Base-by-base conservation (phyloP, 805 yeast species). In the Wickerhamiella bombiphila region DNA sequence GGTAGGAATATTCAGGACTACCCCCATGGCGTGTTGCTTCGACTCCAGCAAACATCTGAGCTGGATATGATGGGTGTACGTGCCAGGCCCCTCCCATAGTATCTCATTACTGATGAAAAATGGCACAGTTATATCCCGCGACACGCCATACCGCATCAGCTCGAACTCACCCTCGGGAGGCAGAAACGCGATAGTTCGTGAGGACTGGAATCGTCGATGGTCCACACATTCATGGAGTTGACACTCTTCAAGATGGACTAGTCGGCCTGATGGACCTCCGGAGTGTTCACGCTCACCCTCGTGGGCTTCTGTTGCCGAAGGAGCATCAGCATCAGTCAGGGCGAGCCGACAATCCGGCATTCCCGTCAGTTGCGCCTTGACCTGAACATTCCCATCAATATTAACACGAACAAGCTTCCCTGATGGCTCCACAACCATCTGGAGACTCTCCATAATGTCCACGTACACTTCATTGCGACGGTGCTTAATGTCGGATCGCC, bases 161-260 rank as follows among this genome's bases (percentile, higher is more conserved):
- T 82, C 88, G 53, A 82, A 80, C 36, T 74, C 72, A 0, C 93
- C 93, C 58, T 83, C 94, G 1, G 94, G 94, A 2, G 94, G 94
- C 9, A 75, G 64, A 46, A 85, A 83, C 33, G 68, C 71, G 41
- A 85, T 77, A 18, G 70, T 60, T 29, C 79, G 62, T 19, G 76
- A 74, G 16, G 64, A 53, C 43, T 80, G 83, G 55, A 77, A 81
- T 47, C 71, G 69, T 41, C 71, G 70, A 39, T 82, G 62, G 43
- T 76, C 73, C 19, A 83, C 94, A 56, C 94, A 80, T 49, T 81
- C 88, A 57, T 83, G 94, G 58, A 83, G 79, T 45, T 78, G 81
- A 48, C 80, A 75, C 54, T 83, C 93, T 47, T 78, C 81, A 8
- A 85, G 59, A 24, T 24, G 26, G 11, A 24, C 26, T 13, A 24